Evolutionary conservation across 2,329 filamentous ascomycete genomes (phyloP), one percentile per base, ranked within the genome.

Genomic region (Trichoderma sp.): DNA sequence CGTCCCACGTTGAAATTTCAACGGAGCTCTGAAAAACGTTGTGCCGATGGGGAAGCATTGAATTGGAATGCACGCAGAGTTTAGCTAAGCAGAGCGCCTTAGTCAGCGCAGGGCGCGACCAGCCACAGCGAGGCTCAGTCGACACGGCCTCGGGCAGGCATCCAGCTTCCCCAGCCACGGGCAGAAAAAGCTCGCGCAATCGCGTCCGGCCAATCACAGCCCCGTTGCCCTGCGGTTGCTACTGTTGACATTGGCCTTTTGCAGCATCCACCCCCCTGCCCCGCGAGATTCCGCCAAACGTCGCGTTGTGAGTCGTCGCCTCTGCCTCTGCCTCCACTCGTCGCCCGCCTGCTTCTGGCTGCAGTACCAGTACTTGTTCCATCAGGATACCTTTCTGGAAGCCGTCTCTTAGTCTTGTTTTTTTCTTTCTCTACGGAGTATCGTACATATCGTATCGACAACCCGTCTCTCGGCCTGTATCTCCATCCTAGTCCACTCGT

Each of bases 181-280:
- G 35, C 50, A 25, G n/a, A 69, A 71, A 71, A 67, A 64, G 57
- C 53, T 59, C 60, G 67, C 68, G 70, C 70, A 70, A 59, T 50
- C 67, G 67, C 68, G 68, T 61, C 35, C 25, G 68, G 69, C 84
- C 83, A 86, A 86, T 85, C 65, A 77, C 27, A 72, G 45, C 4
- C 15, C 74, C 75, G 87, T 89, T 89, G 86, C 85, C 73, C 77
- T 72, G 84, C 77, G 75, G 85, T 87, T 86, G 83, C 81, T 75
- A 77, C 71, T 86, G 83, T 86, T 86, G 82, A 85, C 70, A 60
- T 73, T 70, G 71, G 69, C 70, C 68, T 58, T 68, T 70, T 68
- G 58, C 50, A 57, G 63, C 60, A 69, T 70, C 72, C 73, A 72
- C 71, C 72, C 71, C 69, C 69, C 57, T 34, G 58, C 39, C 45